phyloP scores from a whole-genome alignment of 345 rosid genomes.

The Brassica nigra region DNA sequence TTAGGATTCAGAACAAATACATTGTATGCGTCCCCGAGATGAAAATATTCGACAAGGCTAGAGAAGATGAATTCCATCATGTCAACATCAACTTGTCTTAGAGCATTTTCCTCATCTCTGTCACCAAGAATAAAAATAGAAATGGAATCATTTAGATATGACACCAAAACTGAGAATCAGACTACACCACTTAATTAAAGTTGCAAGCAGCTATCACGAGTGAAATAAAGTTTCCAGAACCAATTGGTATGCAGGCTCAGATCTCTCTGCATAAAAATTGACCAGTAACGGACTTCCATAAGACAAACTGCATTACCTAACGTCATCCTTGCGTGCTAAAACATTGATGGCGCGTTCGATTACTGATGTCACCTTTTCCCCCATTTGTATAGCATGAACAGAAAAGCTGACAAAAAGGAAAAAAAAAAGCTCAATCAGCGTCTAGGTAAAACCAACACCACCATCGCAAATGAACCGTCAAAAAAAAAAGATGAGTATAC shows the following conservation, averaged over 20 bases:
- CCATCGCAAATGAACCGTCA: conserved; percentile 11
- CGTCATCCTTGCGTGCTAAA: conserved; percentile 74
- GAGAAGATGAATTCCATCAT: conserved; percentile 81
- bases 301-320: conserved; percentile 52
- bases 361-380: conserved; percentile 80
- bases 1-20: conserved; percentile 85
- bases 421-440: neutral
- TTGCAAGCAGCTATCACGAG: conserved; percentile 1
- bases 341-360: conserved; percentile 82
- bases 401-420: conserved; percentile 61
- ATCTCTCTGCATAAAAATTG: conserved; percentile 4
- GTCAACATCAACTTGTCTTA: conserved; percentile 90
- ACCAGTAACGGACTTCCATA: conserved; percentile 5
- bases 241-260: conserved; percentile 19
- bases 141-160: conserved; percentile 8
- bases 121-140: conserved; percentile 27
- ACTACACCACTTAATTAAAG: neutral
- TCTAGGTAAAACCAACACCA: conserved; percentile 20
- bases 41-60: conserved; percentile 88
- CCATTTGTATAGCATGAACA: conserved; percentile 92
- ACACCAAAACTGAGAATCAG: conserved; percentile 22
- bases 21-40: conserved; percentile 84
- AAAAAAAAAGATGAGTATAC: conserved; percentile 45
- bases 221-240: conserved; percentile 10
- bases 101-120: conserved; percentile 64